Conservation (phyloP, 163 green algal species). For the Chloromonas sp. region DNA sequence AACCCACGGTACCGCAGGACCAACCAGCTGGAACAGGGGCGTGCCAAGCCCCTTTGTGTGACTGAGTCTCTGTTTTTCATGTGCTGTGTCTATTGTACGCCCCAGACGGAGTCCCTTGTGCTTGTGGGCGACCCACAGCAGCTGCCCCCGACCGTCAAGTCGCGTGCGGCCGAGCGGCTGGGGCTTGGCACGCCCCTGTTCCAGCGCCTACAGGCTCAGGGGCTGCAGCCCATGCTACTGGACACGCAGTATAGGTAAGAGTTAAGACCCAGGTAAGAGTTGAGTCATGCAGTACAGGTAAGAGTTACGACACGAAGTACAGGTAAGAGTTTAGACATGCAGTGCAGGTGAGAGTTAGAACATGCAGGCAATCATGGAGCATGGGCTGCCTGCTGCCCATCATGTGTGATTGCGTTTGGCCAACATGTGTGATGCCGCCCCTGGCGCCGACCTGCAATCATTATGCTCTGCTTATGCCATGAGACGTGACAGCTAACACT, state of each 20-base stretch:
- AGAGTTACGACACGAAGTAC: too few species aligned
- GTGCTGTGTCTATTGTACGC: neutral
- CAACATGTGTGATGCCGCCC: too few species aligned
- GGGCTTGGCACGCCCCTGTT: conserved; percentile 45
- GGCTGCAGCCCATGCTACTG: conserved; percentile 37
- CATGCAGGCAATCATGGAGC: too few species aligned
- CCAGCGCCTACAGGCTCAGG: conserved; percentile 53
- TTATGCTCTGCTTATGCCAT: too few species aligned
- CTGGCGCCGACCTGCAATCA: too few species aligned
- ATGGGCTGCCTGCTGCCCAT: too few species aligned
- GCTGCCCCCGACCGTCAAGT: conserved; percentile 59
- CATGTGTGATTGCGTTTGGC: too few species aligned
- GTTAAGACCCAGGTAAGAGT: too few species aligned
- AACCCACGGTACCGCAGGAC: neutral
- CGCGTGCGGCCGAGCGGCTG: conserved; percentile 21
- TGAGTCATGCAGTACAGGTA: too few species aligned
- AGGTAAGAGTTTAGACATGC: too few species aligned
- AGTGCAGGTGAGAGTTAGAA: too few species aligned
- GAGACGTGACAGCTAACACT: too few species aligned
- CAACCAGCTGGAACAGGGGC: neutral
- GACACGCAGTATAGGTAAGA: conserved; percentile 72
- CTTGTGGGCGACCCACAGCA: conserved; percentile 60
- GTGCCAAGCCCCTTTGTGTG: neutral
- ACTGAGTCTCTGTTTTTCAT: neutral
- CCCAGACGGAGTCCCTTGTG: conserved; percentile 29